Evolutionary conservation across 2,329 filamentous ascomycete species (phyloP), one percentile per base, ranked within the genome.

Genomic region (Amylocarpus encephaloides): DNA sequence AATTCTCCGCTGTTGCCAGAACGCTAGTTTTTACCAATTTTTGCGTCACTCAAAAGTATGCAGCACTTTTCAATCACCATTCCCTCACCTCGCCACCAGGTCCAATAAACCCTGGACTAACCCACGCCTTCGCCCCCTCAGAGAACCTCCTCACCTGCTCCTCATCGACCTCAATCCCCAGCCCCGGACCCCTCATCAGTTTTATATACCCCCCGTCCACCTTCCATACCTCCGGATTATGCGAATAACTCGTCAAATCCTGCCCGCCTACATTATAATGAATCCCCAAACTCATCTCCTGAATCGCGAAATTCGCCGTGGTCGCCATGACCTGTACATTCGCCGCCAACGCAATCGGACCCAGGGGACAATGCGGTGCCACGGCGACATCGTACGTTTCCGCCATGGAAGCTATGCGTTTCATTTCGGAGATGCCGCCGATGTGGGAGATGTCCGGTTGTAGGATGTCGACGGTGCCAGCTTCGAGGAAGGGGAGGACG

Each of bases 211-310:
- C 85, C 40, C 79, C 75, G n/a, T 76, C 72, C 5, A 88, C 78
- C 36, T 79, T 71, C 73, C 84, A 88, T 0, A 86, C 78, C 44
- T 77, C 74, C 0, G 79, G 73, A 58, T 88, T 78, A 60, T 77
- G 79, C 1, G 82, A 72, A 62, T 88, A 89, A 22, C 77, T 85
- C 11, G 77, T 77, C 48, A 87, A 69, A 62, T 88, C 84, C 58
- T 81, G 73, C 2, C 79, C 74, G 1, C 78, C 82, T 0, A 74
- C 77, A 58, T 91, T 91, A 63, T 90, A 91, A 64, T 91, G 87
- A 59, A 91, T 90, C 0, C 86, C 86, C 29, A 89, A 62, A 47
- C 81, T 84, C 86, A 89, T 89, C 66, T 90, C 86, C 62, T 87
- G 81, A 30, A 90, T 89, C 0, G 76, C 78, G 63, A 85, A 88